Base-by-base conservation (phyloP, 2,329 filamentous ascomycete genomes). In the Paecilomyces dactylethromorphus region DNA sequence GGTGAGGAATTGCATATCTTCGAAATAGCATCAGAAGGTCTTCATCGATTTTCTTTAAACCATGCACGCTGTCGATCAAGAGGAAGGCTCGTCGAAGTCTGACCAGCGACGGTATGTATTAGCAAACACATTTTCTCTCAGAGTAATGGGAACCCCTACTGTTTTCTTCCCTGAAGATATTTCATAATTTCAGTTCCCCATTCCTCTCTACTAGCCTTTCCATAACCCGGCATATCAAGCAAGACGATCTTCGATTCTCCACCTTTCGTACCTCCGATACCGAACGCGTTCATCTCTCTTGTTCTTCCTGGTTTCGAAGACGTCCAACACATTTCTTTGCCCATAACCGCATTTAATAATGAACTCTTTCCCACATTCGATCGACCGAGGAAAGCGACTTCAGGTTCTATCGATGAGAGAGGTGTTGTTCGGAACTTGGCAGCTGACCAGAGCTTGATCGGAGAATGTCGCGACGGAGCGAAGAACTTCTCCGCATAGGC, bases 191-290 rank as follows among this genome's bases (percentile, higher is more conserved):
- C 84, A 24, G 72, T 68, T 0, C 87, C 87, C 86, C 87, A 90
- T 65, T 84, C 82, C 8, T 77, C 71, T 33, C 81, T 74, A 66
- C 83, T 85, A 1, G 82, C 86, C 58, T 83, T 80, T 3, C 87
- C 87, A 67, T 90, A 90, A 0, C 87, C 87, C 1, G 87, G 88
- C 82, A 88, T 88, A 70, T 91, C 87, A 21, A 90, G 77, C 33
- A 91, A 78, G 0, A 86, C 80, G 29, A 88, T 67, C 62, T 76
- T 80, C 18, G 72, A 69, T 59, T 77, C 69, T 56, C 76, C 73
- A 8, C 70, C 72, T 57, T 72, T 79, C 53, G 70, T 74, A n/a
- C 76, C 75, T n/a, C 84, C 79, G 21, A 88, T 78, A 2, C 81
- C 82, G 69, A 86, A 89, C 0, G 84, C 83, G 63, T 88, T 88